Conservation (phyloP, 148 eudicot species). For the Linanthus parryae region DNA sequence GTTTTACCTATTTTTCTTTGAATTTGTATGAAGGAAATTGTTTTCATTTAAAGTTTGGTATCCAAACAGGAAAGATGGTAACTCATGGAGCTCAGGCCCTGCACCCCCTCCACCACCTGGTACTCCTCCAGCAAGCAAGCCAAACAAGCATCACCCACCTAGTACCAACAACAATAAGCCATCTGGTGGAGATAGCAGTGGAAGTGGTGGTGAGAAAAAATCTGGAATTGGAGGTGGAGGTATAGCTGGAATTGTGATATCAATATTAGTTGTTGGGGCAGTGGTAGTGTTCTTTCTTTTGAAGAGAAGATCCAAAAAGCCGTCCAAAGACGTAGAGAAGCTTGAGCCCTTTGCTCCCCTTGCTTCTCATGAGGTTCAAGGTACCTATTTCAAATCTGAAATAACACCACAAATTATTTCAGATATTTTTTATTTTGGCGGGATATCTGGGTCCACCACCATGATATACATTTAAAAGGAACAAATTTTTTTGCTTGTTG, state of each 20-base stretch:
- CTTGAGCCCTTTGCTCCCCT: slow-evolving; percentile 54
- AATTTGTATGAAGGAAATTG: not conserved
- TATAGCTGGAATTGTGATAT: slow-evolving; percentile 72
- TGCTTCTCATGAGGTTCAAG: slow-evolving; percentile 46
- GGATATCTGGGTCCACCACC: too few relatives aligned
- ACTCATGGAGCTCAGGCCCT: slow-evolving; percentile 71
- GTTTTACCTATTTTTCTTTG: not conserved
- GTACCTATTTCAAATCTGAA: too few relatives aligned
- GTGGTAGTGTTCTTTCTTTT: slow-evolving; percentile 61
- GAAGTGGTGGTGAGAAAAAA: slow-evolving; percentile 37
- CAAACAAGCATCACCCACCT: slow-evolving; percentile 31
- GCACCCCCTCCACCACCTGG: slow-evolving; percentile 99
- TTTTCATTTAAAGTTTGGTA: slow-evolving; percentile 9
- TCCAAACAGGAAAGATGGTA: slow-evolving; percentile 58
- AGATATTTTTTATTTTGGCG: too few relatives aligned
- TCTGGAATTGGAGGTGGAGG: slow-evolving; percentile 80
- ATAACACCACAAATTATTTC: too few relatives aligned
- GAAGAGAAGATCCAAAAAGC: slow-evolving; percentile 63
- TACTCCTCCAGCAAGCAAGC: slow-evolving; percentile 36
- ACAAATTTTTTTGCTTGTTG: too few relatives aligned
- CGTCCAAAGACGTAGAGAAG: slow-evolving; percentile 71
- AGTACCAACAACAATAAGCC: slow-evolving; percentile 20
- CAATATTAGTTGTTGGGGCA: slow-evolving; percentile 63
- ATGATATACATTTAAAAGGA: too few relatives aligned
- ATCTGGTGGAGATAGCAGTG: slow-evolving; percentile 28